Base-by-base conservation (phyloP, 345 rosid genomes). In the Brassica cretica region DNA sequence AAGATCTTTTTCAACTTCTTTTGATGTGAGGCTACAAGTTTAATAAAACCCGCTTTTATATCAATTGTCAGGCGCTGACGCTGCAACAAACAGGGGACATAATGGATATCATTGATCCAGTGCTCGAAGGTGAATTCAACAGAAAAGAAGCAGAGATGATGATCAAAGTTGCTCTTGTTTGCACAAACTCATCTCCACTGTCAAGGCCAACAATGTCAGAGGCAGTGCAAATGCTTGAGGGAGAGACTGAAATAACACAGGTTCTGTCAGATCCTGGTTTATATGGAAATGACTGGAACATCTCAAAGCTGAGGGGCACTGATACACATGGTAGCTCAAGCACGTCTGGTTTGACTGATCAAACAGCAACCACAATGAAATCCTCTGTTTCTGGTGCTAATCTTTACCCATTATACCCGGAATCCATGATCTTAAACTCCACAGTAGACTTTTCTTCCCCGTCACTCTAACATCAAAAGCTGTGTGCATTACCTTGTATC, bases 191-290 rank as follows among this genome's bases (percentile, higher is more conserved):
- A 6, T 72, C 81, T n/a, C 77, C 86, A 0, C 14, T 71, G 0
- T 18, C 75, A 21, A 79, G 89, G 82, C 89, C 87, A 14, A 70
- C 64, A 1, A 84, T 84, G 89, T 71, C 87, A 0, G 82, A 74
- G 24, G 83, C 49, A 0, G 78, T 83, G 46, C 35, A 51, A 5
- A 83, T 84, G 86, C 80, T 84, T 3, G 83, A 82, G 62, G 87
- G 87, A 27, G 51, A 56, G 29, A 59, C 9, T 0, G 15, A 21
- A 19, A 70, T 86, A 29, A 76, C 73, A 2, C 71, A 80, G 6
- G 8, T 69, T 5, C 29, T 74, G 64, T 60, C 64, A 25, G 64
- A 60, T 25, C 33, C 16, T 60, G 15, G 74, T 55, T 30, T 74
- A 1, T 77, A 79, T n/a, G 72, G 32, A 64, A 82, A 77, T 33